Evolutionary conservation across 495 filamentous ascomycete species (phyloP).

Genomic region (Cetradonia linearis): DNA sequence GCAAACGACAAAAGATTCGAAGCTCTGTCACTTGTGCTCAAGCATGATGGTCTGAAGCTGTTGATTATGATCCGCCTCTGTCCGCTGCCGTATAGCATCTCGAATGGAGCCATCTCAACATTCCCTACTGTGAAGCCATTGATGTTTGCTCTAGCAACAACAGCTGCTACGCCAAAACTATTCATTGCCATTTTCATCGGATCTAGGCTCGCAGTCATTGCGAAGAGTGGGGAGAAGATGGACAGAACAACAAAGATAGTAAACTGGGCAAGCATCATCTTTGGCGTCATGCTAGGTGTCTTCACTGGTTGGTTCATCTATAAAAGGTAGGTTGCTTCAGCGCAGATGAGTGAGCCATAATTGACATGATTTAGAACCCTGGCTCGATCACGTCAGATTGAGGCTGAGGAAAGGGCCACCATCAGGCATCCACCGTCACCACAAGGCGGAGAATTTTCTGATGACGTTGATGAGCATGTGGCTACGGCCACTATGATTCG

Average conservation of each 20-base stretch:
- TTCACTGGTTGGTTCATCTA: conserved; percentile 81
- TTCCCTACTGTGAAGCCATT: conserved; percentile 74
- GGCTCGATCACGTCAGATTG: conserved; percentile 71
- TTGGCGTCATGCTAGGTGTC: conserved; percentile 57
- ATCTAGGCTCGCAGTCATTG: conserved; percentile 60
- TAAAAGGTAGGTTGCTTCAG: conserved; percentile 37
- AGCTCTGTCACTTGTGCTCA: conserved; percentile 54
- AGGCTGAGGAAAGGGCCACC: conserved; percentile 61
- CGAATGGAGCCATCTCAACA: conserved; percentile 87
- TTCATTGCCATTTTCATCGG: conserved; percentile 92
- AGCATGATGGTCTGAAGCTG: conserved; percentile 78
- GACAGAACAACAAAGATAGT: conserved; percentile 47
- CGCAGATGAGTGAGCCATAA: not conserved
- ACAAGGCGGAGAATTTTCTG: conserved; percentile 34
- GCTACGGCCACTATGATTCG: conserved; percentile 38
- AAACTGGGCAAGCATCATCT: conserved; percentile 73
- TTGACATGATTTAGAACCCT: conserved; percentile 47
- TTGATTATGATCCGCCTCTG: conserved; percentile 89
- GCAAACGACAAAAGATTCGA: conserved; percentile 71
- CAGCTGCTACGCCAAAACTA: conserved; percentile 68
- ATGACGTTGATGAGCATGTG: conserved; percentile 36
- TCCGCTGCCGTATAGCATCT: conserved; percentile 86
- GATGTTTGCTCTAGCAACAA: conserved; percentile 72
- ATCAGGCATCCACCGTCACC: conserved; percentile 32
- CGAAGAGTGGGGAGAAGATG: conserved; percentile 47